Evolutionary conservation across 345 rosid species (phyloP).

Genomic region (Lumnitzera racemosa): DNA sequence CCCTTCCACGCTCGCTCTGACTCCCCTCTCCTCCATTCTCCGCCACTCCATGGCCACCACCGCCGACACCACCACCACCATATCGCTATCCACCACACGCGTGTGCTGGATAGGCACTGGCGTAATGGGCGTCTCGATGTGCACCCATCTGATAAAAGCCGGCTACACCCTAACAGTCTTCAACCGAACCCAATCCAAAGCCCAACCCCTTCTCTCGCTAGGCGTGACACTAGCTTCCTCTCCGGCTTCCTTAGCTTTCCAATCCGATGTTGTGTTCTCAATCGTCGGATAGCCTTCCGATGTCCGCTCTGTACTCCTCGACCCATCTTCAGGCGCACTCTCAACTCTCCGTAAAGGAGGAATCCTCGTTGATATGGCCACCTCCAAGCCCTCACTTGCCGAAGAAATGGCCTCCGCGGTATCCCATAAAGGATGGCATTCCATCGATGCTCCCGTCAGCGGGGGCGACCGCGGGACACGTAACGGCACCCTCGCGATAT

Average conservation of each 20-base stretch:
- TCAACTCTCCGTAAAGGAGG: slow-evolving; percentile 68
- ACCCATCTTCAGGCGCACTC: slow-evolving; percentile 64
- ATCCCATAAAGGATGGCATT: slow-evolving; percentile 36
- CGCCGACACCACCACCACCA: slow-evolving; percentile 17
- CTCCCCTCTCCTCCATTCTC: slow-evolving; percentile 12
- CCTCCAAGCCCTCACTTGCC: slow-evolving; percentile 91
- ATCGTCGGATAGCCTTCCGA: slow-evolving; percentile 94
- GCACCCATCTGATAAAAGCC: slow-evolving; percentile 65
- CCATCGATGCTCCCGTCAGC: slow-evolving; percentile 76
- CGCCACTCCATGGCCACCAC: slow-evolving; percentile 58
- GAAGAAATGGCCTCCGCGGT: slow-evolving; percentile 58
- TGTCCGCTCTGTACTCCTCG: slow-evolving; percentile 73
- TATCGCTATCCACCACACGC: slow-evolving; percentile 55
- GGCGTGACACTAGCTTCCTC: slow-evolving; percentile 66
- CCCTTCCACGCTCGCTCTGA: slow-evolving; percentile 7
- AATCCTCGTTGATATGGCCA: slow-evolving; percentile 88
- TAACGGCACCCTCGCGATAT: slow-evolving; percentile 60
- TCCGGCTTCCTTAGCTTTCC: slow-evolving; percentile 54
- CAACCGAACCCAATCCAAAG: slow-evolving; percentile 80
- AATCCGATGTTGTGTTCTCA: slow-evolving; percentile 80
- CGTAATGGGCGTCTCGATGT: slow-evolving; percentile 83
- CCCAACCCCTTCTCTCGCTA: slow-evolving; percentile 65
- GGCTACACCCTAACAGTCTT: slow-evolving; percentile 76
- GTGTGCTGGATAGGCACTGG: slow-evolving; percentile 95
- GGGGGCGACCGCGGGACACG: slow-evolving; percentile 77